A percentile compares a stretch with the other conserved stretches of the same genome.
Evolutionary conservation across 257 asterid species (phyloP).

Genomic region (Solanum microdontum): DNA sequence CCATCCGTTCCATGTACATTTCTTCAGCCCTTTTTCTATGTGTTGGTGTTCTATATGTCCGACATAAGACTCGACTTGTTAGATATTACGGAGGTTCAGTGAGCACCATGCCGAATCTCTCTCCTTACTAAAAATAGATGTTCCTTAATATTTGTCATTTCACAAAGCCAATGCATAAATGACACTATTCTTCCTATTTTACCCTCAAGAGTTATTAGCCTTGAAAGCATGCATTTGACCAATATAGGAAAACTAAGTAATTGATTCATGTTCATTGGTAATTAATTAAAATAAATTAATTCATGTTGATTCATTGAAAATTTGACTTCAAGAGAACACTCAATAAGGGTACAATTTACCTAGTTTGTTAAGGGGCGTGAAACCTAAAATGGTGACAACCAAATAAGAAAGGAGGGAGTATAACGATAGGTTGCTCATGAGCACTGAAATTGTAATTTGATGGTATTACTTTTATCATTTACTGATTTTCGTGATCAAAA

Average conservation of each 20-base stretch:
- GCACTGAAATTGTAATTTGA: neutral
- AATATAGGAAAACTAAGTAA: neutral
- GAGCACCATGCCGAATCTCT: too few relatives aligned
- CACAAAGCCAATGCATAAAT: neutral
- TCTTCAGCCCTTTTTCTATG: too few relatives aligned
- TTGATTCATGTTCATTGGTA: neutral
- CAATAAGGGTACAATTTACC: neutral
- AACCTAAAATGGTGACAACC: neutral
- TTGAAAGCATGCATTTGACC: neutral
- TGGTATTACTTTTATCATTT: neutral
- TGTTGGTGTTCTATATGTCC: too few relatives aligned
- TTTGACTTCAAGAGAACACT: neutral
- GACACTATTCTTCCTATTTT: neutral
- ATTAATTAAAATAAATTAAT: too few relatives aligned
- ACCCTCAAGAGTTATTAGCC: neutral
- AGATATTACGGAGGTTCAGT: too few relatives aligned
- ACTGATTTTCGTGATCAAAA: neutral
- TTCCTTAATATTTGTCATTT: neutral
- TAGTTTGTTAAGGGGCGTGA: neutral
- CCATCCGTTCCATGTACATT: neutral
- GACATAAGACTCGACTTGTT: too few relatives aligned
- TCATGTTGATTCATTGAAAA: neutral
- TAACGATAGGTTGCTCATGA: neutral
- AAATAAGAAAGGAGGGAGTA: neutral
- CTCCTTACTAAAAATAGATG: too few relatives aligned